Percentiles rank a stretch among this genome's conserved stretches.
Conservation (phyloP, 371 early-diverging fungal genomes). For the Mortierella sp. region DNA sequence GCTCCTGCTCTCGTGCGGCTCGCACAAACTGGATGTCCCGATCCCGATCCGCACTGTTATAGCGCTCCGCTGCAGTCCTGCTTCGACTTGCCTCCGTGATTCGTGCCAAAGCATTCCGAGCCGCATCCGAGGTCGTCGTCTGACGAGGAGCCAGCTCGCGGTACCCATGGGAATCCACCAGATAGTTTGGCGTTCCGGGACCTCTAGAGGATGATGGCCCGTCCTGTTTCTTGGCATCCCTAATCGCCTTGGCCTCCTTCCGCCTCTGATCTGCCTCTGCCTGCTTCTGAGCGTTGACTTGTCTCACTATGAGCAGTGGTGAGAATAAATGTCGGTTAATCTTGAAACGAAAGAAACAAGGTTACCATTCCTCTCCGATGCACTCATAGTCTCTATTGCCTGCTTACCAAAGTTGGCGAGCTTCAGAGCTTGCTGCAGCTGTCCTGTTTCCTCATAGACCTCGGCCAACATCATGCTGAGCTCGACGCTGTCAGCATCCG, state of each 20-base stretch:
- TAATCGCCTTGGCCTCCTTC: conserved; percentile 36
- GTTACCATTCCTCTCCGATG: no score
- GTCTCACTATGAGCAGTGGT: conserved; percentile 20
- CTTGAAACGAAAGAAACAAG: not conserved
- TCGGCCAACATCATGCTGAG: conserved; percentile 84
- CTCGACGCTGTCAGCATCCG: conserved; percentile 77
- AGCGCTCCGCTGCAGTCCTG: conserved; percentile 35
- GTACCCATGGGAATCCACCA: conserved; percentile 9
- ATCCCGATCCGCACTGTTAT: conserved; percentile 35
- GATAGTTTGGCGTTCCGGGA: conserved; percentile 9
- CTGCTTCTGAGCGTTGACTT: conserved; percentile 40
- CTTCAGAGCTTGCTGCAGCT: conserved; percentile 77
- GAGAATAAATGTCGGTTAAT: not conserved
- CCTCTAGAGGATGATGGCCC: conserved; percentile 2
- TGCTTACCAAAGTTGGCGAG: conserved; percentile 69
- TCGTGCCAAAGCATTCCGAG: conserved; percentile 34
- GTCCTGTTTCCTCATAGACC: conserved; percentile 88
- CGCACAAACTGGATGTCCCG: conserved; percentile 38
- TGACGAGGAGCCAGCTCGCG: conserved; percentile 34
- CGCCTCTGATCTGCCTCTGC: conserved; percentile 34
- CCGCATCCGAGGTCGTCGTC: conserved; percentile 20
- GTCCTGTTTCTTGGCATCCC: conserved; percentile 14
- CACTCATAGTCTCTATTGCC: not conserved
- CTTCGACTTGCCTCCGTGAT: conserved; percentile 34
- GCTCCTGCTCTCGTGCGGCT: conserved; percentile 34